Evolutionary conservation across 192 early-diverging fungal genomes (phyloP), one percentile per base, ranked within the genome.

Genomic region (Oehlia diaphana): DNA sequence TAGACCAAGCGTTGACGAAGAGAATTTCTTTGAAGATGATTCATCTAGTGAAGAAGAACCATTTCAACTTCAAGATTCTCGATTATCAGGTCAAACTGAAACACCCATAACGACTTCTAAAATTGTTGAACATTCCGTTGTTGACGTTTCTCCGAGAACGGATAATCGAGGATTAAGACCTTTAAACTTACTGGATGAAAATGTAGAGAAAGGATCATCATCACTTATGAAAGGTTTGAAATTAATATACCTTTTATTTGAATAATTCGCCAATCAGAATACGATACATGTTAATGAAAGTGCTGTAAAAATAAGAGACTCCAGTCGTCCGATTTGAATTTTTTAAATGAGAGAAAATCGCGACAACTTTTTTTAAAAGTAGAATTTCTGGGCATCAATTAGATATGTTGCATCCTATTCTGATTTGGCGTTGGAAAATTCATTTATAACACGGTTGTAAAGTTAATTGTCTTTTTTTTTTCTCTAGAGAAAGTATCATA

Each of bases 1-100:
- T 67, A 49, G 77, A 6, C 77, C 65, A 23, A 79, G 77, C 37
- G 39, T 79, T 44, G 77, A 79, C 16, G 77, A 79, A 12, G 77
- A 69, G 2, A 28, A 50, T 13, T 62, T 79, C 3, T 79, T 79
- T 66, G 77, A 79, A 9, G 76, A 78, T 31, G 77, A 79, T 13
- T 31, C n/a, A 2, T 37, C 71, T 31, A 79, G 77, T 42, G 77
- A 79, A 70, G 77, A 79, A 39, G 77, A 79, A 4, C 67, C 28
- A 9, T 69, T 21, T 42, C 67, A 31, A 69, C 8, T 8, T 42
- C 39, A 42, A 69, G 14, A 31, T 37, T 4, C 35, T 69, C 19
- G 31, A 37, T 37, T 23, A 50, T n/a, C 42, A 50, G 2, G 26
- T 50, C 28, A 39, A 73, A 53, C 72, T 3, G 44, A 28, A 16